Conservation (phyloP, 208 protist genomes). For the Herpetomonas samuelpessoai region DNA sequence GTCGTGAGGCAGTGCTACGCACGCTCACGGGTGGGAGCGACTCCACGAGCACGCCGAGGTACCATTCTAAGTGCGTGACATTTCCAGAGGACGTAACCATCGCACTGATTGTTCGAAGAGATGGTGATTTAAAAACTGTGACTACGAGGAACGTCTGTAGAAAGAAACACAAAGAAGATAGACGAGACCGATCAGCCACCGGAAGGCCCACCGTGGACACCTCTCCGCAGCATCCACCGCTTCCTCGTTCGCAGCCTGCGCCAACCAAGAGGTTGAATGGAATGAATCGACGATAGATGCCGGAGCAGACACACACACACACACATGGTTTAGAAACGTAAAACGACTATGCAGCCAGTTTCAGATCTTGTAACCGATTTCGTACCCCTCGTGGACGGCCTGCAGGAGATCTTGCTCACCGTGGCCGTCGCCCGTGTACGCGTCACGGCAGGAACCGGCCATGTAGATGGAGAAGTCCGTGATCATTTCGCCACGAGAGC, state of each 20-base stretch:
- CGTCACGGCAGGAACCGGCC: constrained; percentile 73
- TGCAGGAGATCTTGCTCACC: constrained; percentile 85
- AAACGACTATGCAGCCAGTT: background rate
- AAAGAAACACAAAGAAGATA: constrained; percentile 14
- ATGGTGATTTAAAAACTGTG: constrained; percentile 5
- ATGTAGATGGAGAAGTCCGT: constrained; percentile 77
- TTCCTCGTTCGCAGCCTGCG: too few relatives aligned
- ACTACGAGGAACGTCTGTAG: background rate
- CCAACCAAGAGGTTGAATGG: constrained; percentile 2
- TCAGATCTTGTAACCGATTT: constrained; percentile 82
- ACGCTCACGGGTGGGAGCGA: too few relatives aligned
- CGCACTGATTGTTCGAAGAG: too few relatives aligned
- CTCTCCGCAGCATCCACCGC: too few relatives aligned
- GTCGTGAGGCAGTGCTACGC: too few relatives aligned
- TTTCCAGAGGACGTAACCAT: too few relatives aligned
- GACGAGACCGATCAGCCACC: constrained; percentile 3
- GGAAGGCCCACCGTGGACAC: too few relatives aligned
- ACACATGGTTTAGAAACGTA: constrained; percentile 5
- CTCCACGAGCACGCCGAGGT: too few relatives aligned
- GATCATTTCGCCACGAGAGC: constrained; percentile 72
- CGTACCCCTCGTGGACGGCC: constrained; percentile 81
- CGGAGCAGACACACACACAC: background rate
- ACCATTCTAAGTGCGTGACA: too few relatives aligned
- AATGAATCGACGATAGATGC: constrained; percentile 8
- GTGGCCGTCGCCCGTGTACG: constrained; percentile 64